Conservation (phyloP, 2,329 filamentous ascomycete genomes). For the Alternaria sp. region DNA sequence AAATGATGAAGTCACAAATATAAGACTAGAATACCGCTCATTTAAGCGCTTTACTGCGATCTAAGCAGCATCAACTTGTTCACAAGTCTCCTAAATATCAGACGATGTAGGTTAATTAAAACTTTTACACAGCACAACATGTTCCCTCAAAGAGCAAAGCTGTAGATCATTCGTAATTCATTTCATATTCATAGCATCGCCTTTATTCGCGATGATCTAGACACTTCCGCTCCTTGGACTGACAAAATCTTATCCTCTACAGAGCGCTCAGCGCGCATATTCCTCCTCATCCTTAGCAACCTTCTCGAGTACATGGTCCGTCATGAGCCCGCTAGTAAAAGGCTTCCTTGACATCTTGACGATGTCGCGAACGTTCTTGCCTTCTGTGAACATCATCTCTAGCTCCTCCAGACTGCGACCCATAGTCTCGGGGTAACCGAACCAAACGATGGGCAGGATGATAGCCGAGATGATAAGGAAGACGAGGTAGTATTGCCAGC, state of each 20-base stretch:
- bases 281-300: conserved; percentile 22
- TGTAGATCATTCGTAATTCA: not conserved
- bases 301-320: conserved; percentile 24
- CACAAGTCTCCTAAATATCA: not conserved
- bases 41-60: too few relatives aligned
- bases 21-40: too few relatives aligned
- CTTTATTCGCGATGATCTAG: not conserved
- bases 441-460: conserved; percentile 57
- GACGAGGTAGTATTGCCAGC: conserved; percentile 63
- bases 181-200: conserved; percentile 6
- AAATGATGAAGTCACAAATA: too few relatives aligned
- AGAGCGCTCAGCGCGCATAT: not conserved
- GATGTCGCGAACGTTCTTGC: conserved; percentile 39
- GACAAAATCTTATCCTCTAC: not conserved
- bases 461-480: conserved; percentile 59
- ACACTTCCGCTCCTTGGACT: not conserved
- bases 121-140: not conserved
- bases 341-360: conserved; percentile 35
- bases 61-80: not conserved
- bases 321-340: conserved; percentile 17
- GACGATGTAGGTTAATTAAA: too few relatives aligned
- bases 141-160: not conserved
- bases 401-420: conserved; percentile 59
- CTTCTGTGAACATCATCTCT: conserved; percentile 54
- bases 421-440: conserved; percentile 61